Base-by-base conservation (phyloP, 179 eudicot genomes). In the Monotropa hypopitys region DNA sequence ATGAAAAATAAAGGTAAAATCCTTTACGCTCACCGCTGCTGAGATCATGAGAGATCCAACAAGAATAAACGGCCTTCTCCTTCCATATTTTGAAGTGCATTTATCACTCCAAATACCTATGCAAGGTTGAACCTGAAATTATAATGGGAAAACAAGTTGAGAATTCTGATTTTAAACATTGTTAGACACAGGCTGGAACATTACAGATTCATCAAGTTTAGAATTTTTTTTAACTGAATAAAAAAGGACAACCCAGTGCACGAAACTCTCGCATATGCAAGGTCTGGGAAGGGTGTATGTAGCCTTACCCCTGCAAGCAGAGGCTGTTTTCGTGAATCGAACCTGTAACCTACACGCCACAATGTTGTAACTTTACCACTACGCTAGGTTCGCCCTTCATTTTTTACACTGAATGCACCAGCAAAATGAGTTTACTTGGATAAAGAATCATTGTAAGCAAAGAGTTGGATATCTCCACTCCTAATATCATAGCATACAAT, bases 81-180 rank as follows among this genome's bases (percentile, higher is more conserved):
- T 91, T 72, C 99, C 99, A 84, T 93, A 95, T 84, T 88, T 95
- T 54, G 97, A 95, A 74, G 92, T 73, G 87, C 99, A 95, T 85
- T 93, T 95, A 83, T 95, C 99, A 84, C 99, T 95, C 99, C 99
- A 95, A 68, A 95, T 95, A 80, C 98, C 99, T 73, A 95, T 98
- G 83, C 91, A 95, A 61, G 99, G 99, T 93, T 95, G 97, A 83
- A 93, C 97, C 99, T 95, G 89, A 71, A 81, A 70, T 66, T 28
- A 57, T 50, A 70, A 57, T 2, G 45, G 35, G 57, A 3, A 26
- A 69, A 32, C 6, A 46, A 75, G 30, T n/a, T 42, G 40, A 65
- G 73, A 74, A 65, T 54, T 53, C 32, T 7, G 4, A 67, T 16
- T 15, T n/a, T 45, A 32, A 73, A 79, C 28, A 21, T 8, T 2